phyloP scores from a whole-genome alignment of 1,284 basidiomycete genomes.

The Leccinum huronense region DNA sequence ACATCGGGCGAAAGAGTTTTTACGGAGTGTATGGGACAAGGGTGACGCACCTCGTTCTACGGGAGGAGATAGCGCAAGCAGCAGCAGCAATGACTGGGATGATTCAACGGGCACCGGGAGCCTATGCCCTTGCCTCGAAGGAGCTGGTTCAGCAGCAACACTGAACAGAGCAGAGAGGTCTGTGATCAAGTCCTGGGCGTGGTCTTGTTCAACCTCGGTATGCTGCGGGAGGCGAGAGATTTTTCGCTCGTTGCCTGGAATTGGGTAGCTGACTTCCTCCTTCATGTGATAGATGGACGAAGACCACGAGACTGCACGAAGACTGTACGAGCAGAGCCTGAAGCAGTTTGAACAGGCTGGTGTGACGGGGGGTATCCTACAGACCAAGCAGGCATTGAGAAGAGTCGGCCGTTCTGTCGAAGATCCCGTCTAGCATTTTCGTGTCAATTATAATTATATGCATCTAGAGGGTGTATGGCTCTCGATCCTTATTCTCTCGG shows the following conservation, averaged over 20 bases:
- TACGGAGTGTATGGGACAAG: slow-evolving; percentile 43
- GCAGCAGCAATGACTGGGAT: slow-evolving; percentile 31
- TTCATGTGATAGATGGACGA: slow-evolving; percentile 45
- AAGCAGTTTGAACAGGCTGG: slow-evolving; percentile 49
- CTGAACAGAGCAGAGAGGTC: slow-evolving; percentile 21
- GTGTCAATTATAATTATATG: not conserved
- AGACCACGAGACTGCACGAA: slow-evolving; percentile 45
- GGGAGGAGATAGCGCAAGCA: slow-evolving; percentile 2
- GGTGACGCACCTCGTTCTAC: slow-evolving; percentile 11
- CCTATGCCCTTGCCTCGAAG: slow-evolving; percentile 22
- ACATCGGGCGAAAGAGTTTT: slow-evolving; percentile 53
- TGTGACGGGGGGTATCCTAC: slow-evolving; percentile 50
- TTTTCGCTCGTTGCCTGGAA: not conserved
- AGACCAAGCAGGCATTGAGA: slow-evolving; percentile 48
- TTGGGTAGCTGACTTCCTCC: not conserved
- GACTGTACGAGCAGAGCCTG: slow-evolving; percentile 46
- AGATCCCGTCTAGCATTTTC: slow-evolving; percentile 7
- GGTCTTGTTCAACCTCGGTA: slow-evolving; percentile 61
- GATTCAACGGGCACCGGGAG: slow-evolving; percentile 38
- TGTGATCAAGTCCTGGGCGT: slow-evolving; percentile 62
- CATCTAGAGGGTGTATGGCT: not conserved
- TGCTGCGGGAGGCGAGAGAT: slow-evolving; percentile 43
- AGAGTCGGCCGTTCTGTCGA: slow-evolving; percentile 31
- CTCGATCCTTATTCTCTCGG: too few relatives aligned
- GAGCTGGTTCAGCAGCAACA: slow-evolving; percentile 26